Percentiles rank a stretch among this genome's conserved stretches.
Conservation (phyloP, 371 early-diverging fungal genomes). For the Actinomucor elegans region DNA sequence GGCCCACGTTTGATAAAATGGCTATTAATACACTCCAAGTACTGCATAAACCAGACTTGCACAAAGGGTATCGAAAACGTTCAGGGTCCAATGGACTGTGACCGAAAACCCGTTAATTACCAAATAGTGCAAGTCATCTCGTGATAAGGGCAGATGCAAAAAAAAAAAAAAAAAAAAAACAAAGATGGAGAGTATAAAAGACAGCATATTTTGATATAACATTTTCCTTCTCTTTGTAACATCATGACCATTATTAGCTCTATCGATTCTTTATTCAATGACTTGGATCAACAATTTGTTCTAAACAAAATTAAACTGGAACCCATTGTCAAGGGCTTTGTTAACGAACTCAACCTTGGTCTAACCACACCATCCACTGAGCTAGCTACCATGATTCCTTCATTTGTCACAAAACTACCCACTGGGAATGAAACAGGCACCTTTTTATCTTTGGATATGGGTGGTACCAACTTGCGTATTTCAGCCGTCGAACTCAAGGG, state of each 20-base stretch:
- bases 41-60: background rate
- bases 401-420: conserved; percentile 79
- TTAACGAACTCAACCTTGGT: conserved; percentile 34
- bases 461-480: conserved; percentile 91
- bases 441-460: conserved; percentile 88
- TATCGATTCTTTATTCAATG: background rate
- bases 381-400: conserved; percentile 66
- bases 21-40: too few species aligned
- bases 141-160: background rate
- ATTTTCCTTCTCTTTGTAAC: background rate
- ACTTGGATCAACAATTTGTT: conserved; percentile 13
- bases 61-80: background rate
- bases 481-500: conserved; percentile 39
- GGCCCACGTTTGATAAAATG: too few species aligned
- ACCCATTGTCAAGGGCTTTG: conserved; percentile 46
- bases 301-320: conserved; percentile 40
- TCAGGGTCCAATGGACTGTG: background rate
- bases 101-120: background rate
- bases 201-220: background rate
- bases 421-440: conserved; percentile 81
- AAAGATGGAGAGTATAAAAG: background rate
- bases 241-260: background rate
- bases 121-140: background rate
- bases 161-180: too few species aligned
- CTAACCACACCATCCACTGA: conserved; percentile 24